Evolutionary conservation across 2,329 filamentous ascomycete species (phyloP).

Genomic region (Massarina eburnea): DNA sequence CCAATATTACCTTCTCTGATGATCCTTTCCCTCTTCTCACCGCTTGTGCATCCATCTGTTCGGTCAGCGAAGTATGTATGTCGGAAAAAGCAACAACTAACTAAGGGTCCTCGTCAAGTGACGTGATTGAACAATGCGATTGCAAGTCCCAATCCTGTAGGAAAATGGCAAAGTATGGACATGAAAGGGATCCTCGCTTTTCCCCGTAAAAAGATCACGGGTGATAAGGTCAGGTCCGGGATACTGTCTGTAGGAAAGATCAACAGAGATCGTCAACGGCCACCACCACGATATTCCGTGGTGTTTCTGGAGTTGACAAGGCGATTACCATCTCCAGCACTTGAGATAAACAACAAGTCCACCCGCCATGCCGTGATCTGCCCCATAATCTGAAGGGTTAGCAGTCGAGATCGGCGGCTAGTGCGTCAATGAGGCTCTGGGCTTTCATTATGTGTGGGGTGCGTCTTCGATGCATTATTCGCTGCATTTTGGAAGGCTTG

Average conservation of each 20-base stretch:
- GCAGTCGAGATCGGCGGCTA: neutral
- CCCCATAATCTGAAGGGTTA: neutral
- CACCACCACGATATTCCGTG: neutral
- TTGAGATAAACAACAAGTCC: no score
- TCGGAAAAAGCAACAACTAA: no score
- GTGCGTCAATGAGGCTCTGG: neutral
- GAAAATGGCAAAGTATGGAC: no score
- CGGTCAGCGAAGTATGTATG: no score
- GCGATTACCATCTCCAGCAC: neutral
- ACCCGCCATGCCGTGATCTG: neutral
- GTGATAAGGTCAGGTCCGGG: neutral
- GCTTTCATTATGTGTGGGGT: neutral
- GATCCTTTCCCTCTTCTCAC: no score
- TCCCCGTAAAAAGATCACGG: neutral
- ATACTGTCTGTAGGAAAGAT: neutral
- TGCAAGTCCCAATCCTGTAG: no score
- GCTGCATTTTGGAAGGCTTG: no score
- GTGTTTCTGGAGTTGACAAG: neutral
- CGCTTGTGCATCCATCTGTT: no score
- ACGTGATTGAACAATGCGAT: no score
- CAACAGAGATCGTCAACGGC: conserved; percentile 1
- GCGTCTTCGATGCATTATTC: no score
- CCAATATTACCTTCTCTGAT: no score
- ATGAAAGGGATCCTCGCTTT: neutral
- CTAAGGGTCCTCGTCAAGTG: no score